These are phyloP conservation scores for Begonia loranthoides DNA, from an alignment of 306 rosid species.

Conservation along the genomic window DNA sequence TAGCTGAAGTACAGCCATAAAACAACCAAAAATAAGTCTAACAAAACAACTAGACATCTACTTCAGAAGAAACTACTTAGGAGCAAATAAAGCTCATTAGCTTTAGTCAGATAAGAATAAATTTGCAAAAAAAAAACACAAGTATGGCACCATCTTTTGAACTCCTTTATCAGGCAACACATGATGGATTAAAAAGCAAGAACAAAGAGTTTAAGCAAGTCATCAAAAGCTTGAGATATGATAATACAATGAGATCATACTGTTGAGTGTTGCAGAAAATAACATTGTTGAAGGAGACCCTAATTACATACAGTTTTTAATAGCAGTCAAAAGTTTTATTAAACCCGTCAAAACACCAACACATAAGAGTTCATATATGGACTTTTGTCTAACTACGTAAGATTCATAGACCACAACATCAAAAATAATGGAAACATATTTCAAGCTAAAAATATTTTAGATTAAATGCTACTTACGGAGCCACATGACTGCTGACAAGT, in stretches of 20 bases:
- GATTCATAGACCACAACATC: too few species aligned
- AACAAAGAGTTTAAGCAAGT: too few species aligned
- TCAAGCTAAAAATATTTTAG: background rate
- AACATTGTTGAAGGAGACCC: background rate
- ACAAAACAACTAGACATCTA: background rate
- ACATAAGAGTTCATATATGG: background rate
- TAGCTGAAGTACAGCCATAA: conserved; percentile 28
- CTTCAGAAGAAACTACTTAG: background rate
- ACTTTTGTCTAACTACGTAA: background rate
- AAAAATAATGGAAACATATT: background rate
- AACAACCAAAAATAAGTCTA: conserved; percentile 8
- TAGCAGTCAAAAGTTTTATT: conserved; percentile 1
- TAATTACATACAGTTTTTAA: background rate
- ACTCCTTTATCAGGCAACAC: too few species aligned
- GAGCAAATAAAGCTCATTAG: background rate
- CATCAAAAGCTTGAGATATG: too few species aligned
- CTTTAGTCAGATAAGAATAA: background rate
- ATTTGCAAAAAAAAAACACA: too few species aligned
- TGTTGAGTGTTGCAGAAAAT: too few species aligned
- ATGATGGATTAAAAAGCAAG: too few species aligned
- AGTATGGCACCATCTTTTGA: too few species aligned
- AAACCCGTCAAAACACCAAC: background rate
- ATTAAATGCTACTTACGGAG: conserved; percentile 62
- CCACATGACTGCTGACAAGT: conserved; percentile 86
- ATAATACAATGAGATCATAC: too few species aligned